Conservation (phyloP, 768 basidiomycete genomes). For the Thelephora aurantiotincta region DNA sequence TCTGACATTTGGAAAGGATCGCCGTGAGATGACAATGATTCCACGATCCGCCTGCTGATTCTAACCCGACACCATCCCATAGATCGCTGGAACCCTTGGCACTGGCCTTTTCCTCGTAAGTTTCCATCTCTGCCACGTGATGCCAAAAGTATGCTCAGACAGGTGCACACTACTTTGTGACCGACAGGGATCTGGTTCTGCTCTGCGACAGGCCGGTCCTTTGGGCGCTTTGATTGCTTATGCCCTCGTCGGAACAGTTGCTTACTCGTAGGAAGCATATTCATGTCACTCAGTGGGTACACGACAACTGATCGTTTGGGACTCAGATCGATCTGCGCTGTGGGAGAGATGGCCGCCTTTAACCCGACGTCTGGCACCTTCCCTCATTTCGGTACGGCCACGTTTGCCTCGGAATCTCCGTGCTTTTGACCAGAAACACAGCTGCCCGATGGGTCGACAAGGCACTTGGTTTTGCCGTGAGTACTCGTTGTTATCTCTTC, state of each 20-base stretch:
- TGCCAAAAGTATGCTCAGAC: constrained; percentile 24
- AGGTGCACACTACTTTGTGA: background rate
- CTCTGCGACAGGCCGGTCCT: constrained; percentile 47
- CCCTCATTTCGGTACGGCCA: constrained; percentile 44
- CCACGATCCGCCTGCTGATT: background rate
- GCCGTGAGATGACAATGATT: background rate
- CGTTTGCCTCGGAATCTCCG: background rate
- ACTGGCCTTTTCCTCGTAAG: constrained; percentile 48
- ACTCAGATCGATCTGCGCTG: constrained; percentile 40
- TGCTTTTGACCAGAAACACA: background rate
- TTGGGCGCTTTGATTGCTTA: constrained; percentile 55
- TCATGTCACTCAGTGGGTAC: constrained; percentile 6
- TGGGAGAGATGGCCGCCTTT: constrained; percentile 72
- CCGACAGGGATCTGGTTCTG: constrained; percentile 38
- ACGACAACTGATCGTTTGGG: background rate
- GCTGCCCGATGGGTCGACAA: constrained; percentile 23
- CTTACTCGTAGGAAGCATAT: constrained; percentile 33
- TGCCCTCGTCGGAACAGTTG: constrained; percentile 46
- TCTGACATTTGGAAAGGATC: constrained; percentile 18
- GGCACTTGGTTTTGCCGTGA: constrained; percentile 21
- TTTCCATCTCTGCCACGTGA: constrained; percentile 8
- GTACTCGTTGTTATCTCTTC: constrained; percentile 6
- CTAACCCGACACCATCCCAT: background rate
- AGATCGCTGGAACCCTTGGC: constrained; percentile 67
- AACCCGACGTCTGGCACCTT: constrained; percentile 71